Base-by-base conservation (phyloP, 768 basidiomycete genomes). In the Vararia minispora region DNA sequence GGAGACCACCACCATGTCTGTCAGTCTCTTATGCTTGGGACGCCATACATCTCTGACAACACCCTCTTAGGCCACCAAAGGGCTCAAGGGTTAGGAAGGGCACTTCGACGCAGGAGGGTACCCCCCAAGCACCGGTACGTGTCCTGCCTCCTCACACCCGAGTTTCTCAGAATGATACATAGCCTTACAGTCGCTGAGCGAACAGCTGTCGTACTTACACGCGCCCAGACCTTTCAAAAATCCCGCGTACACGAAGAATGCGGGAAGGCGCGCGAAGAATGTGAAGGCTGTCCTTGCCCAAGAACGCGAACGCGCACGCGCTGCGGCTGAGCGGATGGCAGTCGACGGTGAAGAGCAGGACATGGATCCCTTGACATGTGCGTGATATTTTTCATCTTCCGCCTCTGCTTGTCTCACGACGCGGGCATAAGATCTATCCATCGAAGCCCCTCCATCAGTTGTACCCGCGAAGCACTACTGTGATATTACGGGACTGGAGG, bases 401-500 rank as follows among this genome's bases (percentile, higher is more conserved):
- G 22, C 4, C 17, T 26, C 5, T 18, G 10, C 9, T 8, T 36
- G 20, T 29, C 23, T 34, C 24, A 24, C 16, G 4, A 10, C 28
- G 12, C 2, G 20, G 23, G 11, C 37, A 6, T 43, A 88, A n/a
- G 85, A 88, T 48, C 69, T 72, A 5, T 82, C 79, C 2, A 83
- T 90, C 29, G 87, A 90, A 53, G 85, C 87, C 5, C 83, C 87
- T 0, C 87, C 86, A 0, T 89, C 85, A 8, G 52, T 90, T 1
- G 60, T 83, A 6, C 86, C 87, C 3, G 80, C 76, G 33, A 67
- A 69, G 42, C 76, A 79, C 43, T 86, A 82, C 37, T 89, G 87
- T 50, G 87, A 89, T 58, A 88, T 90, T 12, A 90, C 87, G 0
- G 84, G 87, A 0, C 64, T 90, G 10, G 84, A 87, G 58, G 85